Conservation (phyloP, 768 basidiomycete genomes). For the Trametes gibbosa region DNA sequence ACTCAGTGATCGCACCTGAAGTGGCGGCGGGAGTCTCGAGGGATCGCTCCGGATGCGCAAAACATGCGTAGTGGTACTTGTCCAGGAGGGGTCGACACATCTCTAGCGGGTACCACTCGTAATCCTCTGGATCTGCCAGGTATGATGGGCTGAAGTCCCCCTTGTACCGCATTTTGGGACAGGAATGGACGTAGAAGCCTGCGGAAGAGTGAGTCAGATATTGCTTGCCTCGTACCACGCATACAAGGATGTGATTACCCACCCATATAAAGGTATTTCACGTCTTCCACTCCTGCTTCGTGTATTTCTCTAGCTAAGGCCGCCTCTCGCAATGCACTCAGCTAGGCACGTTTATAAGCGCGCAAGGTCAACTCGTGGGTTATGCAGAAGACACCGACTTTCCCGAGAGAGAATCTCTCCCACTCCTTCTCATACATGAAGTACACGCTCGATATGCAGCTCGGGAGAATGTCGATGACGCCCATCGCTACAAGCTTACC, state of each 20-base stretch:
- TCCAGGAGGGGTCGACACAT: conserved; percentile 62
- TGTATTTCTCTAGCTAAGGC: conserved; percentile 74
- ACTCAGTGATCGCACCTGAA: conserved; percentile 23
- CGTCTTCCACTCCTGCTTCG: conserved; percentile 57
- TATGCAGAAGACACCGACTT: conserved; percentile 37
- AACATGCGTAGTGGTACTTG: conserved; percentile 64
- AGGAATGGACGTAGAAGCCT: conserved; percentile 94
- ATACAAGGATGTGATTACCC: conserved; percentile 19
- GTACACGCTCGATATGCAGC: conserved; percentile 83
- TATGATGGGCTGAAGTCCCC: conserved; percentile 89
- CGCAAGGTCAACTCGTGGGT: background rate
- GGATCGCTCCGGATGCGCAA: conserved; percentile 61
- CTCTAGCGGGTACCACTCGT: conserved; percentile 71
- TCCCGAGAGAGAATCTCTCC: conserved; percentile 72
- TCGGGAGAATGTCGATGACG: conserved; percentile 87
- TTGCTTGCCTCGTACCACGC: background rate
- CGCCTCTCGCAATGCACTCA: conserved; percentile 83
- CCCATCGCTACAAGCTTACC: conserved; percentile 80
- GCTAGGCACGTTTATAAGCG: conserved; percentile 37
- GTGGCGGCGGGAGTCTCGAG: conserved; percentile 32
- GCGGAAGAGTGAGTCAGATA: conserved; percentile 1
- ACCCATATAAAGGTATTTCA: conserved; percentile 89
- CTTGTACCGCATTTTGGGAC: conserved; percentile 95
- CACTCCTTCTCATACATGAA: conserved; percentile 82
- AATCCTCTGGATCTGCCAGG: conserved; percentile 82